Conservation (phyloP, 495 filamentous ascomycete genomes). For the Aspergillus bridgeri region DNA sequence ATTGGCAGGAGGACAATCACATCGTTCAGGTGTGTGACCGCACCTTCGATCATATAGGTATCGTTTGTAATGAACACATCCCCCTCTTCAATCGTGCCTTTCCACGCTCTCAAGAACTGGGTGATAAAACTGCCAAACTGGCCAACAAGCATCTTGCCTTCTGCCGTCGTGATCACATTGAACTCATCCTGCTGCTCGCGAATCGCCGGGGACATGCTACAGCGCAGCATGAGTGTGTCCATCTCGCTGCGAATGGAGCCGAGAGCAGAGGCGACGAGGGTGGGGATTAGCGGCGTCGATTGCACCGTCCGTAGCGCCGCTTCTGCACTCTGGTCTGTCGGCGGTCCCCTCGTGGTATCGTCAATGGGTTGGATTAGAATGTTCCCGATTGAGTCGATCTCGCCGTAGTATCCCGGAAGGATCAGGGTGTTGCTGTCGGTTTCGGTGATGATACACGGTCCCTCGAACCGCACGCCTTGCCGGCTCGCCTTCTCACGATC, state of each 20-base stretch:
- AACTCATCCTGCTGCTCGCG: constrained; percentile 53
- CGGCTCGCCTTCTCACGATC: constrained; percentile 39
- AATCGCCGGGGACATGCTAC: constrained; percentile 50
- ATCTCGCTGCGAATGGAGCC: constrained; percentile 48
- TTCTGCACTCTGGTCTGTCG: constrained; percentile 17
- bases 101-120: constrained; percentile 43
- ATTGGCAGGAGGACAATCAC: constrained; percentile 47
- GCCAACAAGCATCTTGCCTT: constrained; percentile 49
- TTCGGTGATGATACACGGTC: constrained; percentile 47
- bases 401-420: constrained; percentile 33
- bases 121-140: constrained; percentile 52
- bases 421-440: constrained; percentile 52
- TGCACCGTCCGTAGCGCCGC: constrained; percentile 32
- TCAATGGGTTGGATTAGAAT: constrained; percentile 41
- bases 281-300: constrained; percentile 37
- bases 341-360: constrained; percentile 8
- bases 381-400: constrained; percentile 27
- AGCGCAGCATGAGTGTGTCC: constrained; percentile 50
- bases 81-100: constrained; percentile 43
- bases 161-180: constrained; percentile 47
- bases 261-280: constrained; percentile 36
- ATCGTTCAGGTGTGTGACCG: constrained; percentile 48
- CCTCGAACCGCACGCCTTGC: constrained; percentile 33
- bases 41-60: constrained; percentile 47
- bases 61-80: constrained; percentile 53